Base-by-base conservation (phyloP, 176 grass and related monocot genomes). In the Oryza punctata region DNA sequence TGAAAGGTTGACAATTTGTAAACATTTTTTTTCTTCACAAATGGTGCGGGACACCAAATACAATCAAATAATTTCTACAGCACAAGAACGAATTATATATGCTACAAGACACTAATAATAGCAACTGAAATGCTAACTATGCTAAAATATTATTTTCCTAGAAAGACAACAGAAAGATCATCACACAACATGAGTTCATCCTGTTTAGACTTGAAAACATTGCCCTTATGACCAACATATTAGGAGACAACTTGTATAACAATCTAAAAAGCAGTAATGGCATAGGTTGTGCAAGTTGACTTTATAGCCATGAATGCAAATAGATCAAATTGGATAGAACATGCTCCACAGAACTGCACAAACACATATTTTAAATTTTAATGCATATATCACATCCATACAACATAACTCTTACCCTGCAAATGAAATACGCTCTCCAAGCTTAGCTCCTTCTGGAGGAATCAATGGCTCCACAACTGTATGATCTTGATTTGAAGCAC, bases 391-490 rank as follows among this genome's bases (percentile, higher is more conserved):
- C 1, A 29, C 0, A 24, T 54, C 18, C 3, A 66, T 46, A 80
- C 32, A 26, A 43, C 12, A 77, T 32, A 33, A 26, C 82, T 76
- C 80, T 93, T 87, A 99, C 96, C 96, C 93, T 68, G 85, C 78
- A 96, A 99, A 99, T 81, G 78, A 89, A 89, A 99, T 87, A 13
- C 70, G 83, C 67, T 96, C 93, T 92, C 96, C 96, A 88, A 94
- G 74, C 87, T 87, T 92, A 69, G 96, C 93, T 82, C 91, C 96
- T 93, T 96, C 83, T 1, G 93, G 96, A 85, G 96, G 89, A 89
- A 87, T 90, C 80, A 99, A 89, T 83, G 96, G 96, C 81, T 99
- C 96, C 70, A 99, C 96, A 81, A 83, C 79, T 21, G 91, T 89
- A 85, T 94, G 93, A 79, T 99, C 96, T 89, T 96, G 72, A 79